Percentiles rank a stretch among this genome's conserved stretches.
These are phyloP conservation scores for Chaetoceros muelleri DNA, from an alignment of 108 stramenopile species.

Conservation along the genomic window DNA sequence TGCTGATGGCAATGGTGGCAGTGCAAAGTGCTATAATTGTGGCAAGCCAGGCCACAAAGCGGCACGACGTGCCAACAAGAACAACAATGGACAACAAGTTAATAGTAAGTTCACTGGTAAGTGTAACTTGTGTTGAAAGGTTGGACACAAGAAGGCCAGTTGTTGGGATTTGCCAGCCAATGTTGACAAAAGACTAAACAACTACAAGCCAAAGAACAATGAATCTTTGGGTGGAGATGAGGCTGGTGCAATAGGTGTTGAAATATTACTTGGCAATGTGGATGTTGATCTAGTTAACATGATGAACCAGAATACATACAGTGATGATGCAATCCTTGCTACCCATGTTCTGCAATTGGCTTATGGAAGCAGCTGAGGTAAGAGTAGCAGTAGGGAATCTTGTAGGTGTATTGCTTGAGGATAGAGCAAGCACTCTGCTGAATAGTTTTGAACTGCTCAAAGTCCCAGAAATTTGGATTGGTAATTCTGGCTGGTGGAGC, in stretches of 20 bases:
- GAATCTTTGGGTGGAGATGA: too few relatives aligned
- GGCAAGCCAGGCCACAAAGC: conserved; percentile 10
- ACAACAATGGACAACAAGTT: background rate
- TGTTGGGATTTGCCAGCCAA: conserved; percentile 6
- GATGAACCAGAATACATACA: background rate
- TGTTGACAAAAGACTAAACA: background rate
- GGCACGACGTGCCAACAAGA: conserved; percentile 1
- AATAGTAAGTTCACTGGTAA: conserved; percentile 4
- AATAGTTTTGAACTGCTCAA: background rate
- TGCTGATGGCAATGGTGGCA: too few relatives aligned
- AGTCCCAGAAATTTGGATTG: conserved; percentile 12
- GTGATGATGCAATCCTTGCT: background rate
- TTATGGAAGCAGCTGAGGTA: background rate
- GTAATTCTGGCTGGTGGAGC: conserved; percentile 16
- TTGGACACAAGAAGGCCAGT: conserved; percentile 7
- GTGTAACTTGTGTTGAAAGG: conserved; percentile 9
- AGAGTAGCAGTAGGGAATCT: background rate
- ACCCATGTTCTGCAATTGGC: background rate
- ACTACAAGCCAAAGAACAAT: too few relatives aligned
- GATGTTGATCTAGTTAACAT: background rate
- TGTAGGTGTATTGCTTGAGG: background rate
- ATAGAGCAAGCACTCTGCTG: background rate
- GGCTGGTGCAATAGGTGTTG: background rate
- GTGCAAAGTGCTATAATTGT: conserved; percentile 7
- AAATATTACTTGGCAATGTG: background rate